Base-by-base conservation (phyloP, 2,329 filamentous ascomycete genomes). In the Claviceps pazoutovae region DNA sequence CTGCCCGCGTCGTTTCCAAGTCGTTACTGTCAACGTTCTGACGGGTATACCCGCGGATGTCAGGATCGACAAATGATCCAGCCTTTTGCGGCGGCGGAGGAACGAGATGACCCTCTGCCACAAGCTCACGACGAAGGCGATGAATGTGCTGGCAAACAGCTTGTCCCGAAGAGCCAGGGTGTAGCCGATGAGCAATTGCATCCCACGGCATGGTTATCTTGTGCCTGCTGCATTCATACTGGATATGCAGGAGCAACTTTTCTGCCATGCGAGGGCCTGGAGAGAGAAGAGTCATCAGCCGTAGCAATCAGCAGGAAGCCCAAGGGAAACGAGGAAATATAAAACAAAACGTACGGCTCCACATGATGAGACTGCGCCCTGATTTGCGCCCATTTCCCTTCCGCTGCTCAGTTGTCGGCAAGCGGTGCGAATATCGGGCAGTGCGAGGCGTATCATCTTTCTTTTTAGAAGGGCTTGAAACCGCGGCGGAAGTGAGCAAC, bases 221-320 rank as follows among this genome's bases (percentile, higher is more conserved):
- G 47, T 62, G 56, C 5, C 63, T 56, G 13, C 54, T 52, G 38
- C 61, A 66, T 56, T 74, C 72, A 37, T 71, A 74, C 11, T 68
- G 60, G 0, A 73, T 55, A 51, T 67, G 58, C 0, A 74, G 59
- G 0, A 74, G 52, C 0, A 73, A 56, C 57, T 74, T 74, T 39
- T 74, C 72, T 0, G 64, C 60, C 69, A 74, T 75, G 9, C 71
- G 67, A 9, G 69, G 66, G 1, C 70, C 72, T 75, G n/a, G 38
- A 17, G 41, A 21, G 11, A 37, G 17, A 47, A 38, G 21, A 17
- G 9, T 34, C 9, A 36, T n/a, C n/a, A 17, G 23, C 26, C 23
- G 4, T 30, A 19, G 14, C 30, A 46, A 46, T 19, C 26, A 34
- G 13, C 4, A 17, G 19, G 36, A 46, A 30, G 19, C 38, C 17